phyloP scores from a whole-genome alignment of 2,329 filamentous ascomycete species.

The Xylaria sp. region DNA sequence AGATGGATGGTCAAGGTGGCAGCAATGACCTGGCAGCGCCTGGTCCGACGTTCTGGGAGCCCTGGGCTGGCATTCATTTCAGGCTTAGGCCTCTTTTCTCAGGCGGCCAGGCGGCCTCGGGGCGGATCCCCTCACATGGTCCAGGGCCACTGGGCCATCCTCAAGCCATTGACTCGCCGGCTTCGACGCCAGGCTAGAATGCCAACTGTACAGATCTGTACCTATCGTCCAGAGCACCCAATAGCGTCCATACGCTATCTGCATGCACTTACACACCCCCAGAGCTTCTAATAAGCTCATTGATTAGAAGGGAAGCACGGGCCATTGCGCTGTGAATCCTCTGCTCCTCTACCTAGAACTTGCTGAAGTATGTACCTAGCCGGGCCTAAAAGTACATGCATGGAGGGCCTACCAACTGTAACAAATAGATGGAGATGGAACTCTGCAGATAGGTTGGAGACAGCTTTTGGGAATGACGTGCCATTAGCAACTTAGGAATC shows the following conservation, averaged over 20 bases:
- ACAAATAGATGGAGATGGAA: too few relatives aligned
- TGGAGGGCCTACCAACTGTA: too few relatives aligned
- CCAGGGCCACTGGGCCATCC: background rate
- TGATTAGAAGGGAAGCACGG: too few relatives aligned
- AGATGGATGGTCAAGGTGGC: conserved; percentile 12
- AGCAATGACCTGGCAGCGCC: conserved; percentile 2
- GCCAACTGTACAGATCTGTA: background rate
- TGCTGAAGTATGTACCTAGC: too few relatives aligned
- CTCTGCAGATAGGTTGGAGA: conserved; percentile 15
- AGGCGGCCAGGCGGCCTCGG: too few relatives aligned
- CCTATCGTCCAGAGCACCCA: background rate
- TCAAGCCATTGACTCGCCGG: background rate
- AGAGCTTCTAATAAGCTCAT: too few relatives aligned
- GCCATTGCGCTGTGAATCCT: too few relatives aligned
- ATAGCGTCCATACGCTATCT: background rate
- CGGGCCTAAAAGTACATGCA: background rate
- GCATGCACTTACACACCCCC: too few relatives aligned
- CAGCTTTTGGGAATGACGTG: conserved; percentile 32
- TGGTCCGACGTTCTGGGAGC: conserved; percentile 20
- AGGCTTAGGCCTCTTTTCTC: background rate
- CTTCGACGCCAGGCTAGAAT: too few relatives aligned
- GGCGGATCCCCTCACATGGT: background rate
- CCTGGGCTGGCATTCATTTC: conserved; percentile 5
- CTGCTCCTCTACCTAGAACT: too few relatives aligned
- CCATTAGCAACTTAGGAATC: conserved; percentile 19